phyloP scores from a whole-genome alignment of 768 basidiomycete genomes.

The Serendipita sp. region DNA sequence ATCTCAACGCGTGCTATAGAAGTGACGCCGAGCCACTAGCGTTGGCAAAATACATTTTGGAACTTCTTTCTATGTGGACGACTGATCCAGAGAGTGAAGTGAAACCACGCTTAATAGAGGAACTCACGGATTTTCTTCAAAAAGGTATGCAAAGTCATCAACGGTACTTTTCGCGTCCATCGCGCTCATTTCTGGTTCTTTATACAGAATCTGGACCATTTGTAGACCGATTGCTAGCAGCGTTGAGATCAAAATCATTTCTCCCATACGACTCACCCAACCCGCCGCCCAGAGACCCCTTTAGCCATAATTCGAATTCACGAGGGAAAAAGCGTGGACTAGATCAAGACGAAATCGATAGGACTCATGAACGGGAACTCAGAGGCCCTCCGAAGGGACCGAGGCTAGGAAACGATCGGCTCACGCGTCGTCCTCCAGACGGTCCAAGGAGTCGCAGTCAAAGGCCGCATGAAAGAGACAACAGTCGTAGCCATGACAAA shows the following conservation, averaged over 20 bases:
- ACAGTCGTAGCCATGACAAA: neutral
- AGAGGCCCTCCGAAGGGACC: slow-evolving; percentile 54
- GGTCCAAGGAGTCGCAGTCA: neutral
- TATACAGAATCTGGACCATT: slow-evolving; percentile 50
- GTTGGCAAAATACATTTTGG: slow-evolving; percentile 86
- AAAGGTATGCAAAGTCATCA: slow-evolving; percentile 35
- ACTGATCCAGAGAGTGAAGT: slow-evolving; percentile 71
- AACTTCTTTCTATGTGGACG: slow-evolving; percentile 58
- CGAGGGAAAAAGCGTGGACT: slow-evolving; percentile 49
- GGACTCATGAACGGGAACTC: slow-evolving; percentile 10
- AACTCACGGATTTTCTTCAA: slow-evolving; percentile 87
- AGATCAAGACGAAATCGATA: slow-evolving; percentile 44
- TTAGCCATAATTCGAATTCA: slow-evolving; percentile 18
- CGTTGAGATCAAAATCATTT: slow-evolving; percentile 72
- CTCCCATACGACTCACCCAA: slow-evolving; percentile 38
- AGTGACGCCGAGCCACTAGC: slow-evolving; percentile 93
- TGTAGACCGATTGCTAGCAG: slow-evolving; percentile 71
- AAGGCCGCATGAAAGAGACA: neutral
- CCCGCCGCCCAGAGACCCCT: neutral
- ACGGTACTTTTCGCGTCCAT: slow-evolving; percentile 5
- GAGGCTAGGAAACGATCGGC: slow-evolving; percentile 44
- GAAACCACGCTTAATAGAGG: slow-evolving; percentile 53
- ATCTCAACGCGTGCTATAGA: slow-evolving; percentile 25
- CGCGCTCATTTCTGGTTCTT: slow-evolving; percentile 8
- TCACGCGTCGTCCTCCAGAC: slow-evolving; percentile 34